A percentile compares a stretch with the other conserved stretches of the same genome.
These are phyloP conservation scores for Blastobotrys mokoenaii DNA, from an alignment of 805 yeast species.

Conservation along the genomic window DNA sequence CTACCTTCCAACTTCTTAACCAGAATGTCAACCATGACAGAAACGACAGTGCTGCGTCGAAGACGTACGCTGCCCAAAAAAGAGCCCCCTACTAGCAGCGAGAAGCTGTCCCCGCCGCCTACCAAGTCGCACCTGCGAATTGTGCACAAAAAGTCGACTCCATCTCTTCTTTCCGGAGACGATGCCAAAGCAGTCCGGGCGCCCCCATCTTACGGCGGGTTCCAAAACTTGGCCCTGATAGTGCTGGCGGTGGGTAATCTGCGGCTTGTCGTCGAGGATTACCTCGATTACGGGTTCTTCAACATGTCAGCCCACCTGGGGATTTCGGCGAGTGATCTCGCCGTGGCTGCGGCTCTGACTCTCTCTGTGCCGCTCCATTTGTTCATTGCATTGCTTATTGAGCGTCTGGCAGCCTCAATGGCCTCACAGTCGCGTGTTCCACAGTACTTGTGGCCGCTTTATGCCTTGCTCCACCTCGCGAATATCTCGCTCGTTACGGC, in stretches of 20 bases:
- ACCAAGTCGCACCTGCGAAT: no score
- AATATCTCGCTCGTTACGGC: constrained; percentile 25
- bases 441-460: constrained; percentile 25
- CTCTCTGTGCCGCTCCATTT: constrained; percentile 28
- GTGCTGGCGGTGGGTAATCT: constrained; percentile 32
- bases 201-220: constrained; percentile 28
- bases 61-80: no score
- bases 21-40: no score
- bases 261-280: constrained; percentile 33
- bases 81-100: no score
- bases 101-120: no score
- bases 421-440: constrained; percentile 9
- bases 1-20: no score
- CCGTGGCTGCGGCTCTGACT: constrained; percentile 20
- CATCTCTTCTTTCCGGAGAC: no score
- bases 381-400: constrained; percentile 31
- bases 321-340: constrained; percentile 25
- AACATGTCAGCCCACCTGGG: constrained; percentile 26
- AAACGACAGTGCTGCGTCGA: no score
- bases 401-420: constrained; percentile 14
- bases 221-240: constrained; percentile 34
- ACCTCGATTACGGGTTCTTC: constrained; percentile 30
- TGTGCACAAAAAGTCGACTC: no score
- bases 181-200: background rate
- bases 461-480: constrained; percentile 28